These are phyloP conservation scores for Suillus lakei DNA, from an alignment of 768 basidiomycete species.

Conservation along the genomic window DNA sequence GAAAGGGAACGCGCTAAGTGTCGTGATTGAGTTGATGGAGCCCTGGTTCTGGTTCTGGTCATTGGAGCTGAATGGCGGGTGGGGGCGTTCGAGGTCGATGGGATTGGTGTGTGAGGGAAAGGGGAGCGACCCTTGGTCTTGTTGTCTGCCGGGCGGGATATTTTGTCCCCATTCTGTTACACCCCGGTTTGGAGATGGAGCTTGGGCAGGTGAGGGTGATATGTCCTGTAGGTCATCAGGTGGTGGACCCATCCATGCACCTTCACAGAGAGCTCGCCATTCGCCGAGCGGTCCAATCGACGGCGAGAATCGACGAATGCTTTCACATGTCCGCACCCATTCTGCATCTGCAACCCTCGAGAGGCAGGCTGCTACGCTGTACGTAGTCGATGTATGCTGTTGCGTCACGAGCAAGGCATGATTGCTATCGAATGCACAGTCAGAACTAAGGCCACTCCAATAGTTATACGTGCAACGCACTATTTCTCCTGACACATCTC, in stretches of 20 bases:
- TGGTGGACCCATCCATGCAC: constrained; percentile 61
- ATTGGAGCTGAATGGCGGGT: constrained; percentile 23
- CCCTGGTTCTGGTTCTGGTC: constrained; percentile 31
- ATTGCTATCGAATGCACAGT: constrained; percentile 48
- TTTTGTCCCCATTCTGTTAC: constrained; percentile 38
- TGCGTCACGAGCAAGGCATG: constrained; percentile 68
- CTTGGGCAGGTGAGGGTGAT: constrained; percentile 12
- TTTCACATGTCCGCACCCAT: constrained; percentile 75
- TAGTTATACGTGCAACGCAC: constrained; percentile 44
- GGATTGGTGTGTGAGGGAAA: constrained; percentile 1
- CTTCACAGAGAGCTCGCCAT: constrained; percentile 78
- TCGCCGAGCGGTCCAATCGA: constrained; percentile 72
- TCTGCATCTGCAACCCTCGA: constrained; percentile 79
- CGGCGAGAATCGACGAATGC: constrained; percentile 68
- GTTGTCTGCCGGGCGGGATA: constrained; percentile 19
- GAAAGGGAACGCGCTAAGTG: constrained; percentile 72
- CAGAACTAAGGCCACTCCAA: background rate
- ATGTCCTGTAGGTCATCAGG: constrained; percentile 35
- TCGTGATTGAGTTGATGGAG: constrained; percentile 56
- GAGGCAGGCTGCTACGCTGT: constrained; percentile 65
- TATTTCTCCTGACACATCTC: constrained; percentile 83
- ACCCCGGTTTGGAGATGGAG: background rate
- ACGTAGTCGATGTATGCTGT: constrained; percentile 60
- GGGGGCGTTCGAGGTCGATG: constrained; percentile 26
- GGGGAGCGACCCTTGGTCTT: constrained; percentile 19